Evolutionary conservation across 2,329 filamentous ascomycete genomes (phyloP).

Genomic region (Nakataea oryzae): DNA sequence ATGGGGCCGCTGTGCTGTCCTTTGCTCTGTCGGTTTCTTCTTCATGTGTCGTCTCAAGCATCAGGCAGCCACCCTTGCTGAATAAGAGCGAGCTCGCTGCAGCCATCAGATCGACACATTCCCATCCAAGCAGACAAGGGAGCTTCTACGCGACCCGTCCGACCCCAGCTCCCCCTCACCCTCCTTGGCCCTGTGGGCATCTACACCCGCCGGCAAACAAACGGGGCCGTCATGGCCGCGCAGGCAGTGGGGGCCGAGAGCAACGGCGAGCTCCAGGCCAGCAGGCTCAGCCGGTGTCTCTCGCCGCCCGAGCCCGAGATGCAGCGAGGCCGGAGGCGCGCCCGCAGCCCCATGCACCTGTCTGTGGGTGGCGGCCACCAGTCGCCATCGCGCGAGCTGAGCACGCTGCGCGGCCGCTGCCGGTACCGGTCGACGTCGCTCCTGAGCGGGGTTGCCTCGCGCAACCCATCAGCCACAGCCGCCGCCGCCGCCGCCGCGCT

Average conservation of each 20-base stretch:
- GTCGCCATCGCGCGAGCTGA: constrained; percentile 23
- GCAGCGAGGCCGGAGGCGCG: neutral
- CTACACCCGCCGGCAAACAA: neutral
- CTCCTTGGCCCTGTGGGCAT: neutral
- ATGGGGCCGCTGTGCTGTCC: neutral
- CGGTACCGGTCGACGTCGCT: constrained; percentile 26
- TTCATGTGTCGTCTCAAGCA: neutral
- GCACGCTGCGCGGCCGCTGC: constrained; percentile 28
- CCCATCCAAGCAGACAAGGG: neutral
- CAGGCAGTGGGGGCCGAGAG: neutral
- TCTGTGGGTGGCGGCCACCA: neutral
- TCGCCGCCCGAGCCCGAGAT: constrained; percentile 2
- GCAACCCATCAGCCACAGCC: constrained; percentile 9
- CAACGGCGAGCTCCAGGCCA: neutral
- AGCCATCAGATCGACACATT: neutral
- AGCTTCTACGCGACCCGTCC: neutral
- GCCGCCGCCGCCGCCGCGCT: constrained; percentile 11
- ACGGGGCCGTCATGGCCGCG: neutral
- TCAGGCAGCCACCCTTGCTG: neutral
- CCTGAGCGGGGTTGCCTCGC: constrained; percentile 12
- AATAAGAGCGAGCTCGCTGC: neutral
- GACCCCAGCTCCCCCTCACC: neutral
- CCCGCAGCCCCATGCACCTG: neutral
- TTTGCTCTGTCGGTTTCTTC: neutral
- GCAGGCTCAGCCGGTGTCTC: neutral